A percentile compares a stretch with the other conserved stretches of the same genome.
Conservation (phyloP, 805 yeast genomes). For the Candida stauntonica region DNA sequence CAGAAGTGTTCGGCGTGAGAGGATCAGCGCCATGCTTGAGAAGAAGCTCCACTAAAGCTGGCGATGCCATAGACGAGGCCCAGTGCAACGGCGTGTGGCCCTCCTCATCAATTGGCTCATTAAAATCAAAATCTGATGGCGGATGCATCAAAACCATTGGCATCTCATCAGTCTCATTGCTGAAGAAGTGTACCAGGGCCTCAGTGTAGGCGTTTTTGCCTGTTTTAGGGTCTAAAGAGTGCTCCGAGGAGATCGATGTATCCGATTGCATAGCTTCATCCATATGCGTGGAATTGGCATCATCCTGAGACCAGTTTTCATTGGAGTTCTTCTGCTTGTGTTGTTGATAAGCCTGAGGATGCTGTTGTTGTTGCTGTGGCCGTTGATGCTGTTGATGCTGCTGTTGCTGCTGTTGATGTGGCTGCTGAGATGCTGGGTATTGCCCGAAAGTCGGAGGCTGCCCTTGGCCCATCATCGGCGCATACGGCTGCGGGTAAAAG, state of each 20-base stretch:
- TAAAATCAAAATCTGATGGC: conserved; percentile 59
- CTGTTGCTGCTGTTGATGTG: conserved; percentile 23
- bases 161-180: conserved; percentile 32
- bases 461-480: no score
- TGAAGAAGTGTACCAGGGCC: conserved; percentile 46
- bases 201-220: conserved; percentile 36
- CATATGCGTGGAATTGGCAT: conserved; percentile 25
- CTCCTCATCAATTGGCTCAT: conserved; percentile 69
- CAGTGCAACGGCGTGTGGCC: conserved; percentile 82
- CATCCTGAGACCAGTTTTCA: conserved; percentile 33
- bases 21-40: conserved; percentile 62
- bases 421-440: conserved; percentile 25
- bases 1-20: conserved; percentile 45
- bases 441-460: no score
- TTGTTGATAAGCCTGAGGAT: conserved; percentile 17
- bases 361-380: conserved; percentile 12
- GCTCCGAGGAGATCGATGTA: conserved; percentile 39
- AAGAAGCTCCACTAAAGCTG: conserved; percentile 53
- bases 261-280: conserved; percentile 34
- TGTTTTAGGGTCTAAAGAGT: conserved; percentile 20
- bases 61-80: conserved; percentile 78
- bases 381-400: conserved; percentile 25
- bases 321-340: conserved; percentile 26
- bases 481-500: no score
- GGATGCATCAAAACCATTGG: conserved; percentile 43